Base-by-base conservation (phyloP, 257 asterid genomes). In the Lycium barbarum region DNA sequence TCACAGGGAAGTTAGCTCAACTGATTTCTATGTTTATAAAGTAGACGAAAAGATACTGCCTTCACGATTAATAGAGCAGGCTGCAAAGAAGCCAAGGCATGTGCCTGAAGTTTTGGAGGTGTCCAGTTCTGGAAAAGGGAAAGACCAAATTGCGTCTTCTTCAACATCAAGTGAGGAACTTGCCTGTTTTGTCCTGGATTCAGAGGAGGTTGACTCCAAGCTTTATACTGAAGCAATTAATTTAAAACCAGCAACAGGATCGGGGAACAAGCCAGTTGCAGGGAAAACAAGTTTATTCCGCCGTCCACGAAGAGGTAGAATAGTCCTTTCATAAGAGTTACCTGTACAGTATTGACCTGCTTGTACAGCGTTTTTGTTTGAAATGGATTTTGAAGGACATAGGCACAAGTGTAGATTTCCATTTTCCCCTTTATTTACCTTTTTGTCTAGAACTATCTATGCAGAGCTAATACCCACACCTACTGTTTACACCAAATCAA, bases 181-280 rank as follows among this genome's bases (percentile, higher is more conserved):
- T 58, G 83, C 33, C 33, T 83, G 86, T 71, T 84, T 91, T 8
- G 91, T 90, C 80, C 91, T 89, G 86, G 97, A 95, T 90, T 95
- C 95, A 17, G 93, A 89, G 78, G 97, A 91, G 49, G 94, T 86
- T 81, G 78, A 36, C 5, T n/a, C 55, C 53, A 79, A 17, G 13
- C 58, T 49, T 36, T 83, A 49, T 70, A 59, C 53, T 76, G 63
- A 66, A 47, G 79, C 26, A 7, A 13, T 71, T 63, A 54, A 22
- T 47, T 36, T 15, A 14, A 54, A 76, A 43, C 43, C 76, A 26
- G 83, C 53, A 71, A 86, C 11, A 13, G 62, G 78, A 38, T 17
- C 83, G 38, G 49, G 55, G 65, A 78, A 67, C 63, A 61, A 43
- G 79, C 61, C 15, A 33, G 55, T 58, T 51, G 22, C 22, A 2